Evolutionary conservation across 1,284 basidiomycete species (phyloP).

Genomic region (Marasmius oreades): DNA sequence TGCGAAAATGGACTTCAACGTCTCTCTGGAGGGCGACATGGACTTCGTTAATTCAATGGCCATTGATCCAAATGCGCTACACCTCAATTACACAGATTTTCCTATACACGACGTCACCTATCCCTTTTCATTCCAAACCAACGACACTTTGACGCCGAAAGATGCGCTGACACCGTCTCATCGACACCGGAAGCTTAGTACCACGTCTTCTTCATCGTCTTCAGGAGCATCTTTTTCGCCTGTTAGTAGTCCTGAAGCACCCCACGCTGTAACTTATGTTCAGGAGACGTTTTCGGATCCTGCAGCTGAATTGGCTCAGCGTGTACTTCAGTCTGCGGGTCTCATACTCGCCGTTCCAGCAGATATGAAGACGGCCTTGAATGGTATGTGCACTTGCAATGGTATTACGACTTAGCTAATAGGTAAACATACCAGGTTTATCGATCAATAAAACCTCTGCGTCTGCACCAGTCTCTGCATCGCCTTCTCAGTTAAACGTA

Average conservation of each 20-base stretch:
- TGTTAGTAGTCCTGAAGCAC: slow-evolving; percentile 25
- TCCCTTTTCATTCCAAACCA: slow-evolving; percentile 41
- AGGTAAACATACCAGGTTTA: background rate
- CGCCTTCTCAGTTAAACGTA: slow-evolving; percentile 36
- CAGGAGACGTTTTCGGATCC: slow-evolving; percentile 30
- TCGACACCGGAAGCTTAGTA: slow-evolving; percentile 36
- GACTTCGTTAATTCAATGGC: slow-evolving; percentile 51
- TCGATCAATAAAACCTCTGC: slow-evolving; percentile 13
- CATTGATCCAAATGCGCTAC: slow-evolving; percentile 60
- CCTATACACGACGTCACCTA: slow-evolving; percentile 29
- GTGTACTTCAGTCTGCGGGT: slow-evolving; percentile 56
- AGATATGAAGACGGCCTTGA: slow-evolving; percentile 26
- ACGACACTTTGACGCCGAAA: slow-evolving; percentile 32
- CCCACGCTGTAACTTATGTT: slow-evolving; percentile 16
- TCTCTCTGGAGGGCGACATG: slow-evolving; percentile 37
- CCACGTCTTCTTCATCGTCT: slow-evolving; percentile 46
- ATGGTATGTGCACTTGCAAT: slow-evolving; percentile 15
- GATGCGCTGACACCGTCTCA: slow-evolving; percentile 28
- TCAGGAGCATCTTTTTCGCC: slow-evolving; percentile 51
- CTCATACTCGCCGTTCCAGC: slow-evolving; percentile 60
- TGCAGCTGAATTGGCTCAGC: slow-evolving; percentile 51
- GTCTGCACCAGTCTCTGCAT: slow-evolving; percentile 22
- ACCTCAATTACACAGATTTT: slow-evolving; percentile 35
- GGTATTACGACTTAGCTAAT: background rate
- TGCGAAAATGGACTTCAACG: slow-evolving; percentile 33